These are phyloP conservation scores for Brassica nigra DNA, from an alignment of 345 rosid genomes.

Conservation along the genomic window DNA sequence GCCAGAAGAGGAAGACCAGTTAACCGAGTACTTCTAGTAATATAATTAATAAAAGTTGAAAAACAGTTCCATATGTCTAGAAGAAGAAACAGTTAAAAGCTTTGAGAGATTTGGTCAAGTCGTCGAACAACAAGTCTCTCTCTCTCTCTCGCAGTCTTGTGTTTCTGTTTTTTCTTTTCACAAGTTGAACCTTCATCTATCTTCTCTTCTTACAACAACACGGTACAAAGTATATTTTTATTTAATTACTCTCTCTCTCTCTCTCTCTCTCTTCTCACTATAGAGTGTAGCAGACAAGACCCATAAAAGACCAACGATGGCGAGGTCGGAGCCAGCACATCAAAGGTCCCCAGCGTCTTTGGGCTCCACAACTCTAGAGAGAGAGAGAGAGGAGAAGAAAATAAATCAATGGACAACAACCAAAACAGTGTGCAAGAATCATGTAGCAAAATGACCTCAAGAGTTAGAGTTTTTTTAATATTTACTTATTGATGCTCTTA, in stretches of 20 bases:
- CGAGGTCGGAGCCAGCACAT: conserved; percentile 78
- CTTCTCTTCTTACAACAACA: not conserved
- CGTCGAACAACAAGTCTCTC: not conserved
- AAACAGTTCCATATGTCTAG: not conserved
- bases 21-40: not conserved
- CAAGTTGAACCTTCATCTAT: not conserved
- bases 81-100: not conserved
- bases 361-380: conserved; percentile 65
- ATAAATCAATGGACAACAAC: not conserved
- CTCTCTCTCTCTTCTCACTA: not conserved
- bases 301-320: conserved; percentile 72
- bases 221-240: not conserved
- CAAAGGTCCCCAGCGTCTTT: conserved; percentile 54
- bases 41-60: not conserved
- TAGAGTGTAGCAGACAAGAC: conserved; percentile 50
- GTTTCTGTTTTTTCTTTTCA: not conserved
- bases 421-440: conserved; percentile 1
- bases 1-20: not conserved
- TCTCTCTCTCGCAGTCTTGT: not conserved
- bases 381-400: not conserved
- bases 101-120: not conserved
- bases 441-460: not conserved
- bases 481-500: not conserved
- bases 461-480: not conserved
- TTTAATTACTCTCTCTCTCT: not conserved